These are phyloP conservation scores for Tulasnella sp. DNA, from an alignment of 768 basidiomycete species.

Conservation along the genomic window DNA sequence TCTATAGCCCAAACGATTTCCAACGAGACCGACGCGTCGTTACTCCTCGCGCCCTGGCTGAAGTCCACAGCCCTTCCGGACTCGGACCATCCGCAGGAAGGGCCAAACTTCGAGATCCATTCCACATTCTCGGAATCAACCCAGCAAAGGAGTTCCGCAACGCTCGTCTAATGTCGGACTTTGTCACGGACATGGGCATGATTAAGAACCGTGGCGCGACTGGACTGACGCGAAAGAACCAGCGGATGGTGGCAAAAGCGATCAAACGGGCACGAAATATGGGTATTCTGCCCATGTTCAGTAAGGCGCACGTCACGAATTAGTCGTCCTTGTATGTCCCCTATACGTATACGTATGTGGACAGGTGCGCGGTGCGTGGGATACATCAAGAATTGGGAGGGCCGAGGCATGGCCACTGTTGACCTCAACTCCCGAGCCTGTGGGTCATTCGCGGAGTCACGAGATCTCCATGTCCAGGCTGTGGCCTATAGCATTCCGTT, in stretches of 20 bases:
- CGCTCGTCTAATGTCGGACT: constrained; percentile 47
- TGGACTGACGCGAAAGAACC: constrained; percentile 65
- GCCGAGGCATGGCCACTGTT: background rate
- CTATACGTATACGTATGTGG: background rate
- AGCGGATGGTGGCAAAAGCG: constrained; percentile 72
- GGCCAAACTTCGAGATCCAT: constrained; percentile 54
- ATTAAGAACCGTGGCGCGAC: constrained; percentile 64
- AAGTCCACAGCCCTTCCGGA: constrained; percentile 31
- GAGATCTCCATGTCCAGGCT: background rate
- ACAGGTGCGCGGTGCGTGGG: background rate
- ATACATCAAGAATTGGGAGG: background rate
- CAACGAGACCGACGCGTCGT: background rate
- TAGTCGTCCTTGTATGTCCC: background rate
- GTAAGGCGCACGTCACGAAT: constrained; percentile 25
- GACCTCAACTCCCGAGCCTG: background rate
- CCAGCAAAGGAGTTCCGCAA: constrained; percentile 64
- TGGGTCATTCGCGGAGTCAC: background rate
- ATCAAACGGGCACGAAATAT: constrained; percentile 85
- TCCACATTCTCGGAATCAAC: constrained; percentile 63
- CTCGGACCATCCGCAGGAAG: constrained; percentile 51
- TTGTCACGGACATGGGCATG: constrained; percentile 70
- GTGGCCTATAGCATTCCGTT: background rate
- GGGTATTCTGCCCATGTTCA: constrained; percentile 60
- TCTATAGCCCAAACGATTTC: constrained; percentile 21
- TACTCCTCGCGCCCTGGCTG: background rate